These are phyloP conservation scores for Neurospora pannonica DNA, from an alignment of 495 filamentous ascomycete genomes.

Conservation along the genomic window DNA sequence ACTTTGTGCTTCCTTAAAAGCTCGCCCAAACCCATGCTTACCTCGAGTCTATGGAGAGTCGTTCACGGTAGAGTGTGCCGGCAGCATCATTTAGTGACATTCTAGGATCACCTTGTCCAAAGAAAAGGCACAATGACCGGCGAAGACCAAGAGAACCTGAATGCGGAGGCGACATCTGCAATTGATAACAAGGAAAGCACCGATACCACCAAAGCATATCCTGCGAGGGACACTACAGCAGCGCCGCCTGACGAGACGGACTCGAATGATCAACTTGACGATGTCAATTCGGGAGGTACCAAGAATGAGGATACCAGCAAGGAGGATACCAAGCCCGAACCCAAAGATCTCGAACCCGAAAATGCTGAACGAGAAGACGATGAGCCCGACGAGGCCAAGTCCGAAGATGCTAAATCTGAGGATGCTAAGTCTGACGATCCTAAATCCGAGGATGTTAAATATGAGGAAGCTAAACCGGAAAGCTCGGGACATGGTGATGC, in stretches of 20 bases:
- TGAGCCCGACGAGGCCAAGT: background rate
- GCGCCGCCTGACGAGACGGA: background rate
- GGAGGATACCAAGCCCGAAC: background rate
- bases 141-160: background rate
- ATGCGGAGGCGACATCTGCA: background rate
- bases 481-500: background rate
- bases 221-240: background rate
- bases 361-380: background rate
- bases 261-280: background rate
- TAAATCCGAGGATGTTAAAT: background rate
- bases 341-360: background rate
- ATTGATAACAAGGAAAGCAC: background rate
- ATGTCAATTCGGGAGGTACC: background rate
- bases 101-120: background rate
- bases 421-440: too few species aligned
- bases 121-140: background rate
- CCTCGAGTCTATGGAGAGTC: background rate
- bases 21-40: background rate
- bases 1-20: background rate
- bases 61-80: background rate
- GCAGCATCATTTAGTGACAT: background rate
- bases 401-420: background rate
- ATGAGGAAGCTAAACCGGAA: background rate
- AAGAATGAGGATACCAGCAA: too few species aligned
- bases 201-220: background rate